Conservation (phyloP, 106 monocot genomes). For the Apostasia ramifera region DNA sequence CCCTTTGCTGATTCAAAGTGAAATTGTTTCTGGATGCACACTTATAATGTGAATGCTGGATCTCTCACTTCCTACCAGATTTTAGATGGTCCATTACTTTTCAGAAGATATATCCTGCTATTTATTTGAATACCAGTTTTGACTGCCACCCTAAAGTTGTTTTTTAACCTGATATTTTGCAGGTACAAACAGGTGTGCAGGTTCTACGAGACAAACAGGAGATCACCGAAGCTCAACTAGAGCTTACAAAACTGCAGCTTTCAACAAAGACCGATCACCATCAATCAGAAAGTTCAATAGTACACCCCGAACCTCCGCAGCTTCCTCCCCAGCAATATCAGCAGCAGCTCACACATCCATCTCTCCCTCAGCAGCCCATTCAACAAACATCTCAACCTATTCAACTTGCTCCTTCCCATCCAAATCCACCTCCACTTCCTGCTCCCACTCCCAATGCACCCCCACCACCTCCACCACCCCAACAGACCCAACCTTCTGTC, state of each 20-base stretch:
- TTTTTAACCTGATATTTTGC: constrained; percentile 1
- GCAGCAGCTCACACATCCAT: not conserved
- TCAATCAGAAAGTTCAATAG: not conserved
- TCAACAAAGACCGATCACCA: constrained; percentile 25
- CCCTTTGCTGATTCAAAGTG: too few species aligned
- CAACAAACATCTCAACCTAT: constrained; percentile 17
- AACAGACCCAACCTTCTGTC: constrained; percentile 23
- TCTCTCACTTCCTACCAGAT: too few species aligned
- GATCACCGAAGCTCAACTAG: constrained; percentile 55
- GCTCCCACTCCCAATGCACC: constrained; percentile 39
- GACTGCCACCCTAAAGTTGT: not conserved
- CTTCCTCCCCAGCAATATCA: constrained; percentile 15
- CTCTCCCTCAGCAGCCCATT: constrained; percentile 11
- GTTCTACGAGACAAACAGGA: constrained; percentile 74
- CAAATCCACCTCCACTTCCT: constrained; percentile 19
- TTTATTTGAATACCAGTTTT: not conserved
- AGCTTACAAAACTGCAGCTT: constrained; percentile 49
- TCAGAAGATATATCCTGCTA: not conserved
- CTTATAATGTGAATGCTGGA: too few species aligned
- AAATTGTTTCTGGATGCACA: too few species aligned
- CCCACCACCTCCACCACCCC: constrained; percentile 26
- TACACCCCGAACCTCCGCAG: constrained; percentile 11
- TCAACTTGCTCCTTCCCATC: constrained; percentile 8
- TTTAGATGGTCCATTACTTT: too few species aligned
- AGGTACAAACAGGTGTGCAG: constrained; percentile 80